Evolutionary conservation across 345 rosid species (phyloP).

Genomic region (Turritis glabra): DNA sequence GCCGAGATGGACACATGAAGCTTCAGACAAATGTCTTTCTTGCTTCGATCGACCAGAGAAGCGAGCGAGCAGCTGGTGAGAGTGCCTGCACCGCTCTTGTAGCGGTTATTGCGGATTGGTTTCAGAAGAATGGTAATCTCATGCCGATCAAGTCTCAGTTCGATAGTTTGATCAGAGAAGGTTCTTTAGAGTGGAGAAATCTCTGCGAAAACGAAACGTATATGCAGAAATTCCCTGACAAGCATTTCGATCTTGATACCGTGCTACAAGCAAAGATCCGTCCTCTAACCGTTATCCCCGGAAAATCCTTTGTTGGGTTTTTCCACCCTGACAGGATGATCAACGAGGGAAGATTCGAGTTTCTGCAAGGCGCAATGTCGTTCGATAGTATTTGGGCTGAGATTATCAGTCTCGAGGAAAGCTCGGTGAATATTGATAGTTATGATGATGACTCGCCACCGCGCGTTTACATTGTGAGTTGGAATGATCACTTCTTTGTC

Average conservation of each 20-base stretch:
- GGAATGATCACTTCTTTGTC: slow-evolving; percentile 76
- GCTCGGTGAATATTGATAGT: slow-evolving; percentile 1
- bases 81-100: slow-evolving; percentile 79
- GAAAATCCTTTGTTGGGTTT: slow-evolving; percentile 62
- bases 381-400: slow-evolving; percentile 74
- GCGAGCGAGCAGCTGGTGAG: slow-evolving; percentile 70
- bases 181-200: slow-evolving; percentile 69
- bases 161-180: slow-evolving; percentile 62
- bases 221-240: slow-evolving; percentile 58
- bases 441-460: slow-evolving; percentile 27
- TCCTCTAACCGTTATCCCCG: slow-evolving; percentile 45
- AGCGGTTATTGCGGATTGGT: slow-evolving; percentile 64
- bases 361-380: slow-evolving; percentile 67
- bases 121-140: slow-evolving; percentile 52
- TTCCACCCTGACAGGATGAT: slow-evolving; percentile 61
- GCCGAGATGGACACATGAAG: slow-evolving; percentile 62
- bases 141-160: slow-evolving; percentile 67
- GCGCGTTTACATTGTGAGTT: slow-evolving; percentile 58
- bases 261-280: slow-evolving; percentile 59
- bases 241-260: slow-evolving; percentile 73
- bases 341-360: slow-evolving; percentile 55
- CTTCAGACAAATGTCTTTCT: slow-evolving; percentile 61
- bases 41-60: slow-evolving; percentile 72
- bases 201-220: slow-evolving; percentile 57
- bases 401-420: slow-evolving; percentile 33